These are phyloP conservation scores for Dothidotthia symphoricarpi DNA, from an alignment of 2,329 filamentous ascomycete genomes.

Conservation along the genomic window DNA sequence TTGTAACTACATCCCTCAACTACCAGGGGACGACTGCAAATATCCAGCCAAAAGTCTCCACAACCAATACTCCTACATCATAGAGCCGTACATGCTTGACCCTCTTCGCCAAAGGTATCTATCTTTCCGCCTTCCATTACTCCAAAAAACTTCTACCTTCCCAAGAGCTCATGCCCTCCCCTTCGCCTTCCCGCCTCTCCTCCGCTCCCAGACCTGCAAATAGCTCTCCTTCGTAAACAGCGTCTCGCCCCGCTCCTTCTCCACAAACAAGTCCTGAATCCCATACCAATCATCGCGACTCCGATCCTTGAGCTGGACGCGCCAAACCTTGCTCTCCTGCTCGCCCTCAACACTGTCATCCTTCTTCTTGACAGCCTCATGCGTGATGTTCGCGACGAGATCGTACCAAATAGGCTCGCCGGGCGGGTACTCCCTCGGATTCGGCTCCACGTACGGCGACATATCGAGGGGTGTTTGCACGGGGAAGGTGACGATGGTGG, in stretches of 20 bases:
- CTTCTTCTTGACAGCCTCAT: constrained; percentile 72
- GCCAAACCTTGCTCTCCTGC: constrained; percentile 91
- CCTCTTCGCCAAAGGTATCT: too few species aligned
- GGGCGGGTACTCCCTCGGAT: constrained; percentile 65
- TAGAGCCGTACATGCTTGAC: too few species aligned
- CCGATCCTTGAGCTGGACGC: constrained; percentile 82
- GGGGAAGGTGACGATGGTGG: constrained; percentile 96
- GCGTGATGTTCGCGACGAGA: constrained; percentile 90
- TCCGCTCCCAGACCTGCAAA: constrained; percentile 92
- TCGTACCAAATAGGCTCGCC: constrained; percentile 92
- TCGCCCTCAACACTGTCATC: constrained; percentile 86
- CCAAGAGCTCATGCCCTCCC: constrained; percentile 10
- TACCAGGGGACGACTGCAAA: too few species aligned
- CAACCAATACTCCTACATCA: too few species aligned
- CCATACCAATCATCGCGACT: constrained; percentile 85
- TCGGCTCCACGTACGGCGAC: constrained; percentile 86
- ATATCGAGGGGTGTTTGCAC: constrained; percentile 82
- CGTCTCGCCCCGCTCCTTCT: constrained; percentile 83
- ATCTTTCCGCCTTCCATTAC: too few species aligned
- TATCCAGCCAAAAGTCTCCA: too few species aligned
- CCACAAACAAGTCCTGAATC: constrained; percentile 90
- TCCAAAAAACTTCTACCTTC: too few species aligned
- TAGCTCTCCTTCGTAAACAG: constrained; percentile 93
- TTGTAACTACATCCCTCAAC: too few species aligned
- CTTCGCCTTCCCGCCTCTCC: too few species aligned